Base-by-base conservation (phyloP, 768 basidiomycete species). In the Chalciporus chontae region DNA sequence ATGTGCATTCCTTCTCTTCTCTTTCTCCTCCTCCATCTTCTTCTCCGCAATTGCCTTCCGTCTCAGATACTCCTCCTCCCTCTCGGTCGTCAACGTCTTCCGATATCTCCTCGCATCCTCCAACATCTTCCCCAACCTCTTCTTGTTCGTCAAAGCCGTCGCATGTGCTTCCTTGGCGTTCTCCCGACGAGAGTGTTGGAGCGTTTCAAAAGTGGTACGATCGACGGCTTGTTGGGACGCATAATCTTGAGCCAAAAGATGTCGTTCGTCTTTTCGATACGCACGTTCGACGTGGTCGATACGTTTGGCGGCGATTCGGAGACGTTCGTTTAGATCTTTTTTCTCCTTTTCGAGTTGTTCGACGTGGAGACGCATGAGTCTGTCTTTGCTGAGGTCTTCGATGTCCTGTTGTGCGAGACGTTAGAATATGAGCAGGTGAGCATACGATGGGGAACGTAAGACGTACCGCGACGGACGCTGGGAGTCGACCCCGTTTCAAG, bases 261-360 rank as follows among this genome's bases (percentile, higher is more conserved):
- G 88, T 6, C 84, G 79, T 65, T 98, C 95, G 43, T 93, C 94
- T 68, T 93, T 92, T 58, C 95, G 87, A 71, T 86, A 90, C 0
- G 94, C 94, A 47, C 94, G 91, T 71, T 98, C 95, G 66, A 89
- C 67, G 71, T 99, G 95, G 64, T 98, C 96, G 59, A 97, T 80
- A 21, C 94, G 87, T 72, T 98, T 98, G 32, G 84, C 66, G 39
- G 85, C 78, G 56, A 94, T 81, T 19, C 92, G 85, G 42, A 95
- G 77, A 18, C 87, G 80, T 60, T 93, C 89, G 50, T 77, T 78
- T 55, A 90, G 74, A 57, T 93, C 89, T 60, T 83, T 86, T 77
- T 94, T 95, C 73, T 98, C 94, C 73, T 95, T 96, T 73, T 96
- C 96, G 40, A 97, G 77, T 64, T 97, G 93, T 57, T 92, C 85